Evolutionary conservation across 2,329 filamentous ascomycete species (phyloP).

Genomic region (Cladophialophora chaetospira): DNA sequence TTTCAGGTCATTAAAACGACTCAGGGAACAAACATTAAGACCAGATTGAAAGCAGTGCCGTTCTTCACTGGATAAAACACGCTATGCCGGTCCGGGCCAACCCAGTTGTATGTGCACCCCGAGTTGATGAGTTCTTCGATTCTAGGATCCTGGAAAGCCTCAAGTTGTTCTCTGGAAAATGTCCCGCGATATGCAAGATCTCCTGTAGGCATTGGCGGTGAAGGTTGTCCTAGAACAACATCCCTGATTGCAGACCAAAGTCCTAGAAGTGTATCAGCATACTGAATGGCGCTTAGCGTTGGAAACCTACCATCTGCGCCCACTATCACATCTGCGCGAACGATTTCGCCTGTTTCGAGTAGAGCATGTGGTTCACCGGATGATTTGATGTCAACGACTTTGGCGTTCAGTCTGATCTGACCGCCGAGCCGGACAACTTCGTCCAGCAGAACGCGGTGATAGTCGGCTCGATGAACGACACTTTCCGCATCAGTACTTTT

Average conservation of each 20-base stretch:
- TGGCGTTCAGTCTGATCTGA: slow-evolving; percentile 34
- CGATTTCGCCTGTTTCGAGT: slow-evolving; percentile 6
- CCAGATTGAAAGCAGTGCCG: slow-evolving; percentile 13
- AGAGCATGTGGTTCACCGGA: slow-evolving; percentile 38
- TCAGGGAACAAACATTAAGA: slow-evolving; percentile 11
- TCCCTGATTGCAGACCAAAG: slow-evolving; percentile 49
- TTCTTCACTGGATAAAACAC: slow-evolving; percentile 17
- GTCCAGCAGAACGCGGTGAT: slow-evolving; percentile 46
- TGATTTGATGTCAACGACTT: slow-evolving; percentile 34
- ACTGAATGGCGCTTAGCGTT: no score
- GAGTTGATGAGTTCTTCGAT: slow-evolving; percentile 18
- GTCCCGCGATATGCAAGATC: slow-evolving; percentile 53
- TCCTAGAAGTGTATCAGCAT: neutral
- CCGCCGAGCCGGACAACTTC: slow-evolving; percentile 45
- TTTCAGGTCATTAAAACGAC: no score
- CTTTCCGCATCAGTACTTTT: neutral
- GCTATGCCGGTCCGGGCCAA: slow-evolving; percentile 16
- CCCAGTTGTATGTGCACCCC: slow-evolving; percentile 9
- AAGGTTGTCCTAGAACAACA: slow-evolving; percentile 45
- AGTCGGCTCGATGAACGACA: slow-evolving; percentile 51
- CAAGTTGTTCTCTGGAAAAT: slow-evolving; percentile 8
- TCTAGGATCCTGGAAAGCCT: slow-evolving; percentile 10
- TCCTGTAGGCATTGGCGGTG: slow-evolving; percentile 54
- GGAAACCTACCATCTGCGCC: slow-evolving; percentile 47
- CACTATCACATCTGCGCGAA: slow-evolving; percentile 45